phyloP scores from a whole-genome alignment of 495 filamentous ascomycete genomes.

The Penicillium canescens region DNA sequence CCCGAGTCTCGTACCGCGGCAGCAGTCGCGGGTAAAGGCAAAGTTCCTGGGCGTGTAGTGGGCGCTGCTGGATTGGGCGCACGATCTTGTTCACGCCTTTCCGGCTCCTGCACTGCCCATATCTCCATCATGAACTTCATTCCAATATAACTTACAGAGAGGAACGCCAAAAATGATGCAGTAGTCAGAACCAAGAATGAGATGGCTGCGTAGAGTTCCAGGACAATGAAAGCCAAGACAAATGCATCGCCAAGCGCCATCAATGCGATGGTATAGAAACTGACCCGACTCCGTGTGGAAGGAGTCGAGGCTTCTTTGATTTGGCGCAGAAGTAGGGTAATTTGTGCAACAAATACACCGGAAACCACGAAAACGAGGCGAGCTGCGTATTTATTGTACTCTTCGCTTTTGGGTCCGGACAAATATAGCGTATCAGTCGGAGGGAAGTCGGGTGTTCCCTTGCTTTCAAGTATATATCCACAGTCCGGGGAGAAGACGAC shows the following conservation, averaged over 20 bases:
- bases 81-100: constrained; percentile 60
- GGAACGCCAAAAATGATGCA: constrained; percentile 68
- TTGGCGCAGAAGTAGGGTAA: constrained; percentile 75
- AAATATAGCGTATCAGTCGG: constrained; percentile 67
- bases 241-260: constrained; percentile 86
- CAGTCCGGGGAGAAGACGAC: constrained; percentile 93
- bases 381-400: constrained; percentile 65
- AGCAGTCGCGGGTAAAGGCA: constrained; percentile 67
- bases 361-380: constrained; percentile 68
- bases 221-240: constrained; percentile 62
- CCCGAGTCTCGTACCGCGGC: constrained; percentile 42
- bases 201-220: constrained; percentile 62
- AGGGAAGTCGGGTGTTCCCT: constrained; percentile 72
- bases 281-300: constrained; percentile 88
- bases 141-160: constrained; percentile 71
- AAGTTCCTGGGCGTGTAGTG: constrained; percentile 37
- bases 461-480: constrained; percentile 85
- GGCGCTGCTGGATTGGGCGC: constrained; percentile 26
- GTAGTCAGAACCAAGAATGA: constrained; percentile 69
- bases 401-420: constrained; percentile 74
- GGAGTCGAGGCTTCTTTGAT: constrained; percentile 91
- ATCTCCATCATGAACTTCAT: constrained; percentile 88
- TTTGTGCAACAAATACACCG: constrained; percentile 63
- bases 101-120: constrained; percentile 82
- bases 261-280: constrained; percentile 81